A percentile compares a stretch with the other conserved stretches of the same genome.
Conservation (phyloP, 345 rosid species). For the Murraya koenigii region DNA sequence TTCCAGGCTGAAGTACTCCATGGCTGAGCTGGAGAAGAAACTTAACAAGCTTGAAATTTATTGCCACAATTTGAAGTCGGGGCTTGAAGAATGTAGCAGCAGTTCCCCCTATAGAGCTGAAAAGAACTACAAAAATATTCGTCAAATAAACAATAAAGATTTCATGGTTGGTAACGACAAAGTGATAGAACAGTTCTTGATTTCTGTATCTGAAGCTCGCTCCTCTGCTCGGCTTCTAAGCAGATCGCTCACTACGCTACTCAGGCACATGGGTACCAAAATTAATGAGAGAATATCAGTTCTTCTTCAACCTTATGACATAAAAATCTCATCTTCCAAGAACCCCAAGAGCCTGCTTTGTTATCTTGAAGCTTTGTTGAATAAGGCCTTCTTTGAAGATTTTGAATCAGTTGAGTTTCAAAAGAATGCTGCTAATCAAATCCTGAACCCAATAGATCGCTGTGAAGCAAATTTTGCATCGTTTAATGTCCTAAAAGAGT, state of each 20-base stretch:
- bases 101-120: constrained; percentile 29
- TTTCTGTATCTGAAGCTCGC: constrained; percentile 68
- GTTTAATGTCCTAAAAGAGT: constrained; percentile 46
- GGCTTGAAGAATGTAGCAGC: constrained; percentile 63
- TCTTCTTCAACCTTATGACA: constrained; percentile 72
- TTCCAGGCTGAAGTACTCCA: constrained; percentile 68
- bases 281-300: constrained; percentile 55
- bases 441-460: constrained; percentile 71
- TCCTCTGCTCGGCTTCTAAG: constrained; percentile 57
- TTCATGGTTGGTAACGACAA: constrained; percentile 38
- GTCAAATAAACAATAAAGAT: constrained; percentile 23
- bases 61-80: constrained; percentile 72
- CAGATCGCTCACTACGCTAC: constrained; percentile 61
- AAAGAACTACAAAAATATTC: constrained; percentile 2
- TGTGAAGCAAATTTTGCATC: constrained; percentile 67
- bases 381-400: constrained; percentile 79
- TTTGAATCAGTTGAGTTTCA: constrained; percentile 77
- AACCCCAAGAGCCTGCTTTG: constrained; percentile 55
- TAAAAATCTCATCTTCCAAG: constrained; percentile 54
- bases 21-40: constrained; percentile 94
- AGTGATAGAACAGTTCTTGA: constrained; percentile 58
- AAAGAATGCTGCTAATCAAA: constrained; percentile 46
- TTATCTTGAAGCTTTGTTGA: constrained; percentile 71
- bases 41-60: constrained; percentile 83
- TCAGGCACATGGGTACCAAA: constrained; percentile 58